phyloP scores from a whole-genome alignment of 2,329 filamentous ascomycete genomes.

The Thelonectria blattea region DNA sequence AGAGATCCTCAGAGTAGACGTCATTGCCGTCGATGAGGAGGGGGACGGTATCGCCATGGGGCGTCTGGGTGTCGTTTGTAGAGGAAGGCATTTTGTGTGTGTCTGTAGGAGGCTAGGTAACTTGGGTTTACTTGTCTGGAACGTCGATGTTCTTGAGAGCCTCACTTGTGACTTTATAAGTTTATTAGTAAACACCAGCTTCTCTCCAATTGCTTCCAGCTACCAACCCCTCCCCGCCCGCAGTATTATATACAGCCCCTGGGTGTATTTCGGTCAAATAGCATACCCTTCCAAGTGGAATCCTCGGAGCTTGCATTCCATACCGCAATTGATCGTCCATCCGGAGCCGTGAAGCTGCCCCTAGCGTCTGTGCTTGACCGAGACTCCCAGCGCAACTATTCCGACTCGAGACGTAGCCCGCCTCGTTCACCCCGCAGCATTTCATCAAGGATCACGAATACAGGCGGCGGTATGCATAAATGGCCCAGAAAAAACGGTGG shows the following conservation, averaged over 20 bases:
- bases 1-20: constrained; percentile 53
- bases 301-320: background rate
- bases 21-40: constrained; percentile 55
- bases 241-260: background rate
- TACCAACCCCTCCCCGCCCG: background rate
- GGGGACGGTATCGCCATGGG: constrained; percentile 38
- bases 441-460: background rate
- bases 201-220: background rate
- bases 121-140: too few species aligned
- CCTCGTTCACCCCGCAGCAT: background rate
- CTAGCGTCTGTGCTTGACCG: background rate
- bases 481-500: too few species aligned
- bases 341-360: background rate
- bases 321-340: background rate
- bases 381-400: background rate
- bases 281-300: background rate
- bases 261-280: background rate
- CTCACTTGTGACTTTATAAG: background rate
- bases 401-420: too few species aligned
- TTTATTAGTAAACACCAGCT: too few species aligned
- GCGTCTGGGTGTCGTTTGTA: background rate
- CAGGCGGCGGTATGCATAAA: background rate
- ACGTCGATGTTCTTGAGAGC: background rate
- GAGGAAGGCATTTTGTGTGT: constrained; percentile 2
- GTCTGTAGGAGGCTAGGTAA: background rate